These are phyloP conservation scores for Medicago arabica DNA, from an alignment of 306 rosid species.

Conservation along the genomic window DNA sequence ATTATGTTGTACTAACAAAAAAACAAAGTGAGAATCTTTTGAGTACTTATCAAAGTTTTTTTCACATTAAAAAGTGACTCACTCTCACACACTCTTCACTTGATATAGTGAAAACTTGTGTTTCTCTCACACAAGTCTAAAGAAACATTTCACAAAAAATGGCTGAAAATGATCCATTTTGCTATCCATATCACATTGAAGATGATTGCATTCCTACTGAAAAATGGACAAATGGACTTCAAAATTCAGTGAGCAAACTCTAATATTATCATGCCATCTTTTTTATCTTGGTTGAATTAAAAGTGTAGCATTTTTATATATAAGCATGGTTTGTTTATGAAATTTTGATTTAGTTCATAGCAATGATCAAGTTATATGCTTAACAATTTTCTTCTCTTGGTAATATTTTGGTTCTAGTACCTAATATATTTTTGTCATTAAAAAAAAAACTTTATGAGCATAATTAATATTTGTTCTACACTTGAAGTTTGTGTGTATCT, in stretches of 20 bases:
- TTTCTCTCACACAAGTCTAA: slow-evolving; percentile 27
- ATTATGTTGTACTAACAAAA: slow-evolving; percentile 28
- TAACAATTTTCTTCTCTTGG: too few species aligned
- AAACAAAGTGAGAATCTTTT: slow-evolving; percentile 71
- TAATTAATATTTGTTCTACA: background rate
- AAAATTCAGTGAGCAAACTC: slow-evolving; percentile 56
- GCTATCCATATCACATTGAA: slow-evolving; percentile 64
- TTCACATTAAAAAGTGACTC: slow-evolving; percentile 43
- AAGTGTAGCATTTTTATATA: background rate
- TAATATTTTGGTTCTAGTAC: too few species aligned
- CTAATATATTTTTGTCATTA: too few species aligned
- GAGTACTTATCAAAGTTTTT: slow-evolving; percentile 56
- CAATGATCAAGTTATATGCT: too few species aligned
- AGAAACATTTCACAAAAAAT: slow-evolving; percentile 27
- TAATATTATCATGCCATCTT: slow-evolving; percentile 23
- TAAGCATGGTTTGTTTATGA: too few species aligned
- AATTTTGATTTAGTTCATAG: too few species aligned
- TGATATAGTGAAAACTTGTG: slow-evolving; percentile 26
- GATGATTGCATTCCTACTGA: slow-evolving; percentile 54
- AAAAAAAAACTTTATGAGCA: too few species aligned
- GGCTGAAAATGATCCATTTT: slow-evolving; percentile 59
- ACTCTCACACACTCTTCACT: too few species aligned
- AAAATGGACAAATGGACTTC: slow-evolving; percentile 52
- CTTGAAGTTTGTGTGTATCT: slow-evolving; percentile 1
- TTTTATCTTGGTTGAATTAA: slow-evolving; percentile 8